Evolutionary conservation across 345 rosid species (phyloP), one percentile per base, ranked within the genome.

Genomic region (Linum tenue): DNA sequence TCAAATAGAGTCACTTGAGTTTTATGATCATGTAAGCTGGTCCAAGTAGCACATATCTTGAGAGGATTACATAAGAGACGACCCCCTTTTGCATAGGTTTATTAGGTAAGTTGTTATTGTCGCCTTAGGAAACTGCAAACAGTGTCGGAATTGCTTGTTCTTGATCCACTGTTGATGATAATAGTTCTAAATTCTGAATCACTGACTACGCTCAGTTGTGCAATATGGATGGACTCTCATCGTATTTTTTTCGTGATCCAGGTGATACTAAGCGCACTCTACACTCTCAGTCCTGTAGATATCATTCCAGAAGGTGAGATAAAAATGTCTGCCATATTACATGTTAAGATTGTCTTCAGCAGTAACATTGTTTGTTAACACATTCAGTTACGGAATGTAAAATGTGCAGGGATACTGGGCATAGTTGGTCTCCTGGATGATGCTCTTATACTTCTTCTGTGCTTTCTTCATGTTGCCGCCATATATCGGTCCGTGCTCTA

Each of bases 241-340:
- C 1, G 50, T 11, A 67, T 8, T 2, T 60, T 60, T 69, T 58
- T 14, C 37, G 74, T 8, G 53, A 39, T 62, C 65, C 96, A 94
- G 96, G 71, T 84, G 84, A 64, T 86, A 62, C 63, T 86, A 64
- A 82, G 92, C 76, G 86, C 59, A 9, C 42, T 81, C 80, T 92
- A 88, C 76, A 48, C 90, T 17, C 9, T 90, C 69, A 94, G 96
- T 74, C 98, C 98, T n/a, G 69, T 94, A 35, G 97, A 94, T 72
- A 73, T 88, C 74, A 83, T 94, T 74, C 96, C 96, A 7, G 96
- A 92, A 90, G 98, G 98, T 88, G 73, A 39, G 40, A 62, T n/a
- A 50, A 61, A 4, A 3, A 48, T 17, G 0, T 63, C 48, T 63
- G 2, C 35, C 51, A 7, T 41, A n/a, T 51, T 64, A 58, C 7